Percentiles rank a stretch among this genome's conserved stretches.
Conservation (phyloP, 768 basidiomycete genomes). For the Lactarius hengduanensis region DNA sequence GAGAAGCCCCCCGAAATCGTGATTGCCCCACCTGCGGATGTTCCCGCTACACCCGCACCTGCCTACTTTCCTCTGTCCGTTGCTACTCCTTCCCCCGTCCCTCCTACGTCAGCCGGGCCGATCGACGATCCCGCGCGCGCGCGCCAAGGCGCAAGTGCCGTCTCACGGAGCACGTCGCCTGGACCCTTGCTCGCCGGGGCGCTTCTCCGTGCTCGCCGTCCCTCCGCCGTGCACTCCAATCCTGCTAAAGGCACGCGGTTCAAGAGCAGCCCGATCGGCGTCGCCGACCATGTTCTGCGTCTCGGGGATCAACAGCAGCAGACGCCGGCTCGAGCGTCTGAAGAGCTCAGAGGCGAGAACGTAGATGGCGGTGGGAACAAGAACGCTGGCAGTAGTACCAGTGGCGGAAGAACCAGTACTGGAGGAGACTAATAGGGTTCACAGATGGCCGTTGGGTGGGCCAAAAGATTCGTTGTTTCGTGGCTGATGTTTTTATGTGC, state of each 20-base stretch:
- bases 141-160: conserved; percentile 12
- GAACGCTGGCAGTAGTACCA: neutral
- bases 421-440: neutral
- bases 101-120: neutral
- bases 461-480: neutral
- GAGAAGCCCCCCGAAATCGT: conserved; percentile 8
- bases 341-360: neutral
- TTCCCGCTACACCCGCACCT: conserved; percentile 15
- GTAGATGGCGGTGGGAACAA: neutral
- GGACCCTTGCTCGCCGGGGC: conserved; percentile 67
- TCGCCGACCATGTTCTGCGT: conserved; percentile 48
- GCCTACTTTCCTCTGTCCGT: conserved; percentile 2
- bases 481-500: neutral
- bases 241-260: conserved; percentile 55
- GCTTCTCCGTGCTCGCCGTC: conserved; percentile 61
- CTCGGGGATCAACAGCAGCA: conserved; percentile 20
- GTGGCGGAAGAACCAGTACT: neutral
- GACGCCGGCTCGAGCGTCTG: conserved; percentile 20
- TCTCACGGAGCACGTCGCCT: conserved; percentile 45
- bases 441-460: neutral
- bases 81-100: neutral
- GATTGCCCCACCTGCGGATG: neutral
- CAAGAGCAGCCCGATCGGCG: conserved; percentile 70
- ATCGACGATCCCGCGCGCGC: conserved; percentile 13
- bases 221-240: conserved; percentile 29